Conservation (phyloP, 2,329 filamentous ascomycete species). For the Penicillium sp. region DNA sequence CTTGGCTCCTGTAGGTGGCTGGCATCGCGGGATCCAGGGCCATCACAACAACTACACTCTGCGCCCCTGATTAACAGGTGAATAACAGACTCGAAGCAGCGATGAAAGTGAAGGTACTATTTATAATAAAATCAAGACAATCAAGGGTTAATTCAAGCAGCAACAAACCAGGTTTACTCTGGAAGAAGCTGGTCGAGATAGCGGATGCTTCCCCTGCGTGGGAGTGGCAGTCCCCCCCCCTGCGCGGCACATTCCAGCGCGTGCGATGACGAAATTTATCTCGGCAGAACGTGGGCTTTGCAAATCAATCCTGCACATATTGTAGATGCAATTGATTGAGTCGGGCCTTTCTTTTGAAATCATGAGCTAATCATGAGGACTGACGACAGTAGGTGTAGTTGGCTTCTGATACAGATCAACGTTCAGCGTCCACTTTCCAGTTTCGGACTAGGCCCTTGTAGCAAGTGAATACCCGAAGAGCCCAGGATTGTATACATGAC, state of each 20-base stretch:
- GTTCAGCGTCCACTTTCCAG: background rate
- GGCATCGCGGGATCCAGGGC: background rate
- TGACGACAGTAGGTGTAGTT: background rate
- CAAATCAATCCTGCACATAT: background rate
- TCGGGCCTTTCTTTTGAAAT: background rate
- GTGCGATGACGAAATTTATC: background rate
- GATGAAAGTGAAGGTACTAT: background rate
- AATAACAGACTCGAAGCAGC: background rate
- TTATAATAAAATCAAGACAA: background rate
- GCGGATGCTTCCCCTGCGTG: background rate
- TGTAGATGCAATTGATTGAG: background rate
- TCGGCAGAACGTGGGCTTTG: background rate
- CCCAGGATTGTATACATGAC: too few species aligned
- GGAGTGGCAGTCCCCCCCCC: background rate
- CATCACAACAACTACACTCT: background rate
- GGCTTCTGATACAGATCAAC: background rate
- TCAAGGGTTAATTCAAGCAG: background rate
- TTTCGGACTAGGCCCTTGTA: too few species aligned
- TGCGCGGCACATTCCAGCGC: background rate
- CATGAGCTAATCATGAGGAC: background rate
- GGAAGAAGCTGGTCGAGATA: background rate
- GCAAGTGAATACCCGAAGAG: too few species aligned
- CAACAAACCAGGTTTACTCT: background rate
- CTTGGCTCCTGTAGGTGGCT: slow-evolving; percentile 5
- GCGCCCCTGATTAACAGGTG: too few species aligned